A percentile compares a stretch with the other conserved stretches of the same genome.
Conservation (phyloP, 2,329 filamentous ascomycete species). For the Alternaria metachromatica region DNA sequence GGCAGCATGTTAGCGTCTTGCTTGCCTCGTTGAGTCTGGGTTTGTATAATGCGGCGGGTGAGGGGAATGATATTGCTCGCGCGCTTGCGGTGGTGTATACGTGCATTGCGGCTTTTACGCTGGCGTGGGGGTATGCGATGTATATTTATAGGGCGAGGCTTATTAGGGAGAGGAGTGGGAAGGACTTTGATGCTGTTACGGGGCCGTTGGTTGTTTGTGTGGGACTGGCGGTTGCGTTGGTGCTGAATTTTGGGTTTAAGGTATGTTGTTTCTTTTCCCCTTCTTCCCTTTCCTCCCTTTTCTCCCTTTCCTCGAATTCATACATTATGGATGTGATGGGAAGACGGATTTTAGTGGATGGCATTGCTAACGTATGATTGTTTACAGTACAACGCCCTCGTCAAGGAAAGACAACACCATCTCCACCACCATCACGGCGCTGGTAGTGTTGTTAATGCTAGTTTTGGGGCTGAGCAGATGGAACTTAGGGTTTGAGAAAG, state of each 20-base stretch:
- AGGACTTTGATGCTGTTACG: slow-evolving; percentile 88
- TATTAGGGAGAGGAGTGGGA: slow-evolving; percentile 85
- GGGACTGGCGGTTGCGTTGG: slow-evolving; percentile 77
- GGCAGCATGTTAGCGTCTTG: slow-evolving; percentile 93
- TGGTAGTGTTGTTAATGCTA: background rate
- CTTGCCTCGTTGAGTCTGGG: slow-evolving; percentile 83
- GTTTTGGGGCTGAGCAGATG: slow-evolving; percentile 18
- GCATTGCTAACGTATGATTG: background rate
- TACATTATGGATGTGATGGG: background rate
- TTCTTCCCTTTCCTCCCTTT: too few relatives aligned
- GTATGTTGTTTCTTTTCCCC: slow-evolving; percentile 51
- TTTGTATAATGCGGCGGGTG: slow-evolving; percentile 85
- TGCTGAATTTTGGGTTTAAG: slow-evolving; percentile 90
- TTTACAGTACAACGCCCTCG: slow-evolving; percentile 29
- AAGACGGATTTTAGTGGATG: background rate
- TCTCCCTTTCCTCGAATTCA: too few relatives aligned
- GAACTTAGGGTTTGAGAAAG: slow-evolving; percentile 24
- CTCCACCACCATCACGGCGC: slow-evolving; percentile 11
- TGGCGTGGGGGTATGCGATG: slow-evolving; percentile 86
- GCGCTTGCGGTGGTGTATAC: slow-evolving; percentile 85
- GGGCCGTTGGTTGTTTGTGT: slow-evolving; percentile 85
- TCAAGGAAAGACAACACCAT: slow-evolving; percentile 16
- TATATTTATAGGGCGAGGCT: slow-evolving; percentile 76
- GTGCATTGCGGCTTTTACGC: slow-evolving; percentile 79
- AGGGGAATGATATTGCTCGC: slow-evolving; percentile 74